These are phyloP conservation scores for Fonsecaea multimorphosa DNA, from an alignment of 2,329 filamentous ascomycete species.

Conservation along the genomic window DNA sequence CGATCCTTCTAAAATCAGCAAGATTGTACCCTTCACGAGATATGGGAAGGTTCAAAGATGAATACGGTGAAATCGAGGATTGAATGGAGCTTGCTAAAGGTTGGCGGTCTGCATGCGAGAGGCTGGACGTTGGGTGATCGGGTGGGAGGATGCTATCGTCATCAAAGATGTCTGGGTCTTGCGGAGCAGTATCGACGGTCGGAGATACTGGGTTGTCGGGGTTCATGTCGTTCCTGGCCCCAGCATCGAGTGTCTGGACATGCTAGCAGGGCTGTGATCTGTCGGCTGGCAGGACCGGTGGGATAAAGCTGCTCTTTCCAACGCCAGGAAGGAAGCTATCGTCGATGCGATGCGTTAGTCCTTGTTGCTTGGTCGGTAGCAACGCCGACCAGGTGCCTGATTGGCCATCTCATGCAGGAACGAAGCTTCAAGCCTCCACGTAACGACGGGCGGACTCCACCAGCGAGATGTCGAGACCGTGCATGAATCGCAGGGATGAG, in stretches of 20 bases:
- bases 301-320: neutral
- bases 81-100: neutral
- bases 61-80: neutral
- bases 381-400: neutral
- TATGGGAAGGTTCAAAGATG: neutral
- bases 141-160: neutral
- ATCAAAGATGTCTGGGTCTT: conserved; percentile 14
- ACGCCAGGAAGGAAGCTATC: neutral
- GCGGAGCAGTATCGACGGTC: conserved; percentile 10
- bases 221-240: neutral
- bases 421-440: neutral
- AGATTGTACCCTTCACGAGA: neutral
- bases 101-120: neutral
- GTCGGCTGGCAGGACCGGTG: neutral
- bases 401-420: conserved; percentile 15
- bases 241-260: neutral
- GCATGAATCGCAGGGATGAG: neutral
- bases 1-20: neutral
- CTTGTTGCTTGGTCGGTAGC: neutral
- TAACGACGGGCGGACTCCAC: neutral
- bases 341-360: neutral
- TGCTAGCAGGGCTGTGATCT: neutral
- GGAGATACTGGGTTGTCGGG: neutral
- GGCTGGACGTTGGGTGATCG: neutral
- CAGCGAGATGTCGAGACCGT: neutral